These are phyloP conservation scores for Trametes polyzona DNA, from an alignment of 1,284 basidiomycete species.

Conservation along the genomic window DNA sequence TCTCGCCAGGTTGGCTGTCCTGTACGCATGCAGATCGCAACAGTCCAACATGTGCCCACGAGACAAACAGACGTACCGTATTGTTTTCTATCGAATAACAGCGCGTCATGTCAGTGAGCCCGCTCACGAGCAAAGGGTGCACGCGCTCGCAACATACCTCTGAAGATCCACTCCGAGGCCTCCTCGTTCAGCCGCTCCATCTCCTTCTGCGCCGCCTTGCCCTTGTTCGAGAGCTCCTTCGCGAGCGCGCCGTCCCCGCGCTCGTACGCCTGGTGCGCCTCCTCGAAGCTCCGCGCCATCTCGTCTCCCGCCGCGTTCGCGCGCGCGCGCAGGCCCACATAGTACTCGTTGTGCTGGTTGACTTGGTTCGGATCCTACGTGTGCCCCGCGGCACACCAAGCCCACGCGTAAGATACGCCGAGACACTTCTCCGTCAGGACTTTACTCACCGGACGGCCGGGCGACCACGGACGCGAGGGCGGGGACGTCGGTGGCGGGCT, in stretches of 20 bases:
- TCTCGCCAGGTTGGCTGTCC: slow-evolving; percentile 73
- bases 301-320: slow-evolving; percentile 76
- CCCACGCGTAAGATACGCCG: background rate
- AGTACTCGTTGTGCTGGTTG: slow-evolving; percentile 74
- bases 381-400: too few species aligned
- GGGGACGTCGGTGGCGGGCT: slow-evolving; percentile 20
- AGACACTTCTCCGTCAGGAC: background rate
- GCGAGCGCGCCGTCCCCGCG: slow-evolving; percentile 79
- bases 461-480: slow-evolving; percentile 25
- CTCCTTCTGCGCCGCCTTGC: slow-evolving; percentile 78
- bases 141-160: slow-evolving; percentile 46
- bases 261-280: slow-evolving; percentile 70
- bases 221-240: slow-evolving; percentile 84
- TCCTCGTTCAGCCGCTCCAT: slow-evolving; percentile 86
- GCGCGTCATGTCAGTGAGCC: background rate
- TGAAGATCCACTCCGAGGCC: slow-evolving; percentile 91
- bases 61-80: slow-evolving; percentile 45
- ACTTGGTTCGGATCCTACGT: slow-evolving; percentile 61
- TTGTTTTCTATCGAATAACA: slow-evolving; percentile 72
- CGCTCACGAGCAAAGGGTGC: background rate
- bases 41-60: background rate
- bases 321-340: slow-evolving; percentile 67
- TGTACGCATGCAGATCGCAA: slow-evolving; percentile 31
- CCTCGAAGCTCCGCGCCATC: slow-evolving; percentile 73
- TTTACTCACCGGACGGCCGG: slow-evolving; percentile 19